Base-by-base conservation (phyloP, 306 rosid species). In the Lagenaria siceraria region DNA sequence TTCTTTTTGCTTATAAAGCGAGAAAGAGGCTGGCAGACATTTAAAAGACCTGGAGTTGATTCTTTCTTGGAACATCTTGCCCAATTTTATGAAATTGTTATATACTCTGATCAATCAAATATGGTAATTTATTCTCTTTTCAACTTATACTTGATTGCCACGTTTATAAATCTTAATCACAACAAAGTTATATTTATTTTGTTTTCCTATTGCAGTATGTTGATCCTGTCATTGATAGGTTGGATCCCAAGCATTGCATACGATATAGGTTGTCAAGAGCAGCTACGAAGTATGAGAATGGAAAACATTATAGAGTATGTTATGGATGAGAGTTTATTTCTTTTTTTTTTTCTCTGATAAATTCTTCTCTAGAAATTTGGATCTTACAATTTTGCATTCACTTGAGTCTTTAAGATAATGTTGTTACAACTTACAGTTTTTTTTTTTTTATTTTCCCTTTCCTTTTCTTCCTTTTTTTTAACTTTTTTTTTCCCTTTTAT, bases 31-130 rank as follows among this genome's bases (percentile, higher is more conserved):
- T 95, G 99, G 99, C 97, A 90, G 82, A 95, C 99, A 8, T 85
- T 95, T 80, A 95, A 95, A 82, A 89, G 99, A 80, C 99, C 99
- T 52, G 99, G 99, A 59, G 97, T 95, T 72, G 99, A 95, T 87
- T 90, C 97, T 31, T 95, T 95, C 87, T 87, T 95, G 89, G 99
- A 95, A 82, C 97, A 95, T 78, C 88, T 95, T 74, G 97, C 93
- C 46, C 97, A 92, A 58, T 95, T 81, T 86, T 95, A 78, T 56
- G 99, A 95, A 84, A 90, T 95, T 80, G 74, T 95, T 13, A 90
- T 95, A 82, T 95, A 86, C 74, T 90, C 93, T 46, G 99, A 95
- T 82, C 91, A 95, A 76, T 90, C 96, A 78, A 88, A 78, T 80
- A 90, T 92, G 97, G 99, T 95, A 87, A 77, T 83, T 31, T 49